Evolutionary conservation across 2,329 filamentous ascomycete genomes (phyloP), one percentile per base, ranked within the genome.

Genomic region (Bipolaris bicolor): DNA sequence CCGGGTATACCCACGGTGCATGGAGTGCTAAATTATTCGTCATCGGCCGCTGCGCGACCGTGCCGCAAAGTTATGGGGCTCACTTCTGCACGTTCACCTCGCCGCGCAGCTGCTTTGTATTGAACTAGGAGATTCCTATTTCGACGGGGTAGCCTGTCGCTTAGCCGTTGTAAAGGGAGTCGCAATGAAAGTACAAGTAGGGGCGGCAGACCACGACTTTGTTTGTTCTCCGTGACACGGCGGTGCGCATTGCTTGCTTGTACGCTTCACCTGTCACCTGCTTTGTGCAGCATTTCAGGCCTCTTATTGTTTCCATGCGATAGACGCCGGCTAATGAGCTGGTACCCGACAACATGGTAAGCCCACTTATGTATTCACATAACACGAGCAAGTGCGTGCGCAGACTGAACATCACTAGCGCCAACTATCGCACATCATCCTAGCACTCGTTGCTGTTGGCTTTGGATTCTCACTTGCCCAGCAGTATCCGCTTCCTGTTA

Each of bases 401-500:
- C 37, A 31, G 36, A 33, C 44, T 57, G 9, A 57, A 15, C 6
- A n/a, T 13, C 20, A 10, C 6, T 20, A 57, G 55, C 41, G 48
- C 18, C 55, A 40, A 40, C 31, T 54, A 57, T 15, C 33, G 5
- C 49, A 33, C 24, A 52, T 70, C 63, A 51, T 64, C 65, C 20
- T 64, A 40, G 46, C 49, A 9, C 58, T 54, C 2, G n/a, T 11
- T 41, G 36, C 48, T 51, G 48, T 68, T 49, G 48, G 66, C 36
- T 20, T 57, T 48, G 41, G 41, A 16, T 48, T 56, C 37, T 65
- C 66, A 29, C 43, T 59, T 52, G 77, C 78, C n/a, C 78, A 80
- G 58, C 78, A 80, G 55, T 77, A 74, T 39, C 76, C 76, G n/a
- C 75, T 74, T 15, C 71, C 72, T 29, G 65, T 72, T 45, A 66